These are phyloP conservation scores for Crithidia sp. DNA, from an alignment of 208 protist species.

Conservation along the genomic window DNA sequence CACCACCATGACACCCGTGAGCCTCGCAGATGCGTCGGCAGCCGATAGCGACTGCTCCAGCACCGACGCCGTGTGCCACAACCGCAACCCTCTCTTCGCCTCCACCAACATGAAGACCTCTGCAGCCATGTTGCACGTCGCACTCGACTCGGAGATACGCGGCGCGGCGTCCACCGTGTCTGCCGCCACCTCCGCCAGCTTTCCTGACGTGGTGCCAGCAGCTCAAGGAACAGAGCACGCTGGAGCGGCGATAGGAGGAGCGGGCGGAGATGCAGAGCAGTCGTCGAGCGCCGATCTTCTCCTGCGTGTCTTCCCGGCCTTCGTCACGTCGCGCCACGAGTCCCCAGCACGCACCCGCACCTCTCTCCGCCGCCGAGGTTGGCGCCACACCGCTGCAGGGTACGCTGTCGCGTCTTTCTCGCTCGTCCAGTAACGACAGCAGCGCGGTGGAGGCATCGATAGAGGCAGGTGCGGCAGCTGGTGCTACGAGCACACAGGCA, in stretches of 20 bases:
- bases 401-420: slow-evolving; percentile 21
- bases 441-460: slow-evolving; percentile 22
- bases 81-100: slow-evolving; percentile 8
- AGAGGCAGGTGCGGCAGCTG: neutral
- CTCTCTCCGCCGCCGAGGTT: neutral
- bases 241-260: too few species aligned
- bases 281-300: neutral
- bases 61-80: slow-evolving; percentile 5
- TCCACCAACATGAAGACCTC: slow-evolving; percentile 30
- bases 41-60: slow-evolving; percentile 23
- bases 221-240: too few species aligned
- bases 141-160: slow-evolving; percentile 22
- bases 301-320: neutral
- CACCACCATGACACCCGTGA: neutral
- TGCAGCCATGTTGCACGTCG: slow-evolving; percentile 25
- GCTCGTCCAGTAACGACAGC: slow-evolving; percentile 21
- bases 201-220: too few species aligned
- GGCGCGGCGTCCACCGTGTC: neutral
- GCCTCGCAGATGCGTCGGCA: slow-evolving; percentile 12
- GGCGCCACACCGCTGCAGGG: slow-evolving; percentile 6
- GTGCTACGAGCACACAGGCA: too few species aligned
- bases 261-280: too few species aligned
- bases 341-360: neutral
- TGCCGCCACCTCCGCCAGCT: too few species aligned
- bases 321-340: neutral